Evolutionary conservation across 768 basidiomycete species (phyloP).

Genomic region (Kwoniella mangroviensis): DNA sequence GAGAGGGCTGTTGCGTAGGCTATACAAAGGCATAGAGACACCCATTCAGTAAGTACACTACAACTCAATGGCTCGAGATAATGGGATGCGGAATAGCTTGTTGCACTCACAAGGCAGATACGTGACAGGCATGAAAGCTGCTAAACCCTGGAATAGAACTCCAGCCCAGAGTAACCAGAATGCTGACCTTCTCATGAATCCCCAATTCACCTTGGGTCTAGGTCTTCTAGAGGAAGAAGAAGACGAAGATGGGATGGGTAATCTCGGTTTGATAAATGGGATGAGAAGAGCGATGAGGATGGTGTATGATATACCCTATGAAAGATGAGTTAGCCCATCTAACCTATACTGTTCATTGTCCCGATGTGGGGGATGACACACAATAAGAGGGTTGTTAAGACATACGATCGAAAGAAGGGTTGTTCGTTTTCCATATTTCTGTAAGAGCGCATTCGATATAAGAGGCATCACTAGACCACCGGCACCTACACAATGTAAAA

Average conservation of each 20-base stretch:
- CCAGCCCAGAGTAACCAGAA: conserved; percentile 40
- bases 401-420: conserved; percentile 31
- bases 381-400: neutral
- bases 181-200: conserved; percentile 18
- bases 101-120: conserved; percentile 34
- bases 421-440: conserved; percentile 26
- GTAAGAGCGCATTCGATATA: conserved; percentile 27
- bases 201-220: conserved; percentile 28
- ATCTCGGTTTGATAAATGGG: conserved; percentile 34
- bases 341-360: too few species aligned
- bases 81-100: neutral
- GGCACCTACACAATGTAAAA: conserved; percentile 30
- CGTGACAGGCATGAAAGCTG: conserved; percentile 42
- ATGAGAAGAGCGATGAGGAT: conserved; percentile 29
- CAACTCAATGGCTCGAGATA: too few species aligned
- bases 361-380: neutral
- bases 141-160: conserved; percentile 33
- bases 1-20: conserved; percentile 36
- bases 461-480: conserved; percentile 42
- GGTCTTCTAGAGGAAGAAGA: conserved; percentile 7
- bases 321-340: neutral
- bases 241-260: conserved; percentile 20
- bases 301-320: conserved; percentile 30
- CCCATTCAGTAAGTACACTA: too few species aligned
- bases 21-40: too few species aligned